Evolutionary conservation across 2,329 filamentous ascomycete genomes (phyloP), one percentile per base, ranked within the genome.

Genomic region (Delphinella strobiligena): DNA sequence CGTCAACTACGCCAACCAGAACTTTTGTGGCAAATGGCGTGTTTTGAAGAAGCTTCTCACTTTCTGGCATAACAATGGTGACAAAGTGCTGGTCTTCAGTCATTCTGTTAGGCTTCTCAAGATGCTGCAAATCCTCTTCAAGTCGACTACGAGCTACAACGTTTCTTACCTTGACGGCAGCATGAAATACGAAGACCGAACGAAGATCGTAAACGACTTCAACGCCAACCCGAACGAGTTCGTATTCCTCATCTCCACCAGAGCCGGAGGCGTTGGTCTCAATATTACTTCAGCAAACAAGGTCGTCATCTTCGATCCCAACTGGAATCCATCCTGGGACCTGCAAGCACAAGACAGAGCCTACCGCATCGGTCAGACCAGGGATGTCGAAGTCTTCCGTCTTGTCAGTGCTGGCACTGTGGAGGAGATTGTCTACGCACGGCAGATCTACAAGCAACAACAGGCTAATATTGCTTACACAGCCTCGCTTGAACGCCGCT

Each of bases 211-310:
- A 1, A 82, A 93, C 53, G 80, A 86, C 35, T 98, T 94, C 72
- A 98, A 98, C 57, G 75, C 82, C 1, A 81, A 94, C 53, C 76
- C 86, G 0, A 71, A 69, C 3, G 85, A 91, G 53, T 98, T 98
- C 53, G 87, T 95, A 4, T 98, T 98, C 51, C 69, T 98, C 15
- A 95, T 98, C 52, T 93, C 84, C 16, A 95, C 91, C 5, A 85
- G 82, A 54, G 88, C 91, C 2, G 91, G 91, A 17, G 91, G 91
- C 4, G 82, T 95, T 1, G 91, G 91, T 0, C 68, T 98, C 19
- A 98, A 98, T 56, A 96, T 98, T 54, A 94, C 89, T 0, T 91
- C 86, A 2, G 91, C 91, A 1, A 98, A 98, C 62, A 96, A 96
- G 61, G 91, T 98, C 0, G 89, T 98, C 31, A 85, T 98, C 27